Evolutionary conservation across 225 moss, liverwort and hornwort species (phyloP), one percentile per base, ranked within the genome.

Genomic region (Climacium dendroides): DNA sequence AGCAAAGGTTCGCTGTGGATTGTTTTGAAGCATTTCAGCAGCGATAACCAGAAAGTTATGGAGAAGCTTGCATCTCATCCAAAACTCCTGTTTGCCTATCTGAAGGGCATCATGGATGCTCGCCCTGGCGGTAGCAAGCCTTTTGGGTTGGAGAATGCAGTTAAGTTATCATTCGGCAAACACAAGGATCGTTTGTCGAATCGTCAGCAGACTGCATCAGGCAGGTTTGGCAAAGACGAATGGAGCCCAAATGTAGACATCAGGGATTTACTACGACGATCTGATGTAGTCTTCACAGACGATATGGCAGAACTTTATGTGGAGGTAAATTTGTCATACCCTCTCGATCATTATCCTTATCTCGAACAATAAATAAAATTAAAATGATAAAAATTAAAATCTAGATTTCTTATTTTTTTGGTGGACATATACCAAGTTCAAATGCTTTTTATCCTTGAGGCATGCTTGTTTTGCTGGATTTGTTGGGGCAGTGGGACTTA

Each of bases 231-330:
- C 63, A 86, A 72, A 82, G 63, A 81, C 48, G 85, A 89, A 65
- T 89, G 93, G 92, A 89, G 88, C 74, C 96, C 95, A 83, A 89
- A 94, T 78, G 90, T 94, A 80, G 80, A 93, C 78, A 87, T 96
- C 69, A 93, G 90, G 58, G 95, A 91, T 83, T 93, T 97, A 83
- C 77, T 97, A 65, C 91, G 92, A 81, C 95, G 92, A 74, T 96
- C 97, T 52, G 92, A 90, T 61, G 84, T 96, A 79, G 88, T 92
- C 79, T 93, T 97, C 64, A 95, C 95, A 48, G 90, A 95, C 92
- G 95, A 96, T 79, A 95, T 98, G 98, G 96, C 95, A 61, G 98
- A 98, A 85, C 92, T 94, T 60, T 97, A 94, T 93, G 94, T 98
- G 60, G 93, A 98, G 97, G 98, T 98, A 90, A 82, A 55, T 72